These are phyloP conservation scores for Bretschneidera sinensis DNA, from an alignment of 345 rosid species.

Conservation along the genomic window DNA sequence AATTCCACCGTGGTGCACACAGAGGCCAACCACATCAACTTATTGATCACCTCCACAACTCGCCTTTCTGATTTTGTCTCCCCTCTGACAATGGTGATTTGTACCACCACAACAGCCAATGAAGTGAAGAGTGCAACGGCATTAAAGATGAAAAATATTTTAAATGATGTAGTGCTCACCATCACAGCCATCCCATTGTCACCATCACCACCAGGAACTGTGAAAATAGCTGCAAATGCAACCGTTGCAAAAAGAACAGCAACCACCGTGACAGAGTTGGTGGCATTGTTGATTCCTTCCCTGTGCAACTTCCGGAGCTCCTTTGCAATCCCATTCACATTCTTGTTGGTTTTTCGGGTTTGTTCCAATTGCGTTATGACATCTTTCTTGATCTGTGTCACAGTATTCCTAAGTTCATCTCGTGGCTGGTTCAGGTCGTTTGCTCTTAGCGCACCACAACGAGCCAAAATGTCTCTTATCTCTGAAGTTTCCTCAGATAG, in stretches of 20 bases:
- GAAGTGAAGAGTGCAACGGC: constrained; percentile 83
- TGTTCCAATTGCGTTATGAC: constrained; percentile 87
- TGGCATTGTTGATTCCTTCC: constrained; percentile 78
- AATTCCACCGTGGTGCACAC: constrained; percentile 80
- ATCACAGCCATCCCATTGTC: constrained; percentile 55
- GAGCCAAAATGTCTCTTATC: constrained; percentile 51
- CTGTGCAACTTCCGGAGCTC: constrained; percentile 78
- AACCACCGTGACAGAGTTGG: constrained; percentile 83
- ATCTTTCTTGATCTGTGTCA: constrained; percentile 72
- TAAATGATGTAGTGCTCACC: constrained; percentile 42
- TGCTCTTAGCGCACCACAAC: constrained; percentile 69
- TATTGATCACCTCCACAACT: constrained; percentile 81
- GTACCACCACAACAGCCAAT: constrained; percentile 85
- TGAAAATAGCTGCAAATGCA: constrained; percentile 83
- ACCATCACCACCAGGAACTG: constrained; percentile 75
- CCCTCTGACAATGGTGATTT: constrained; percentile 83
- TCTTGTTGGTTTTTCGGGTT: constrained; percentile 75
- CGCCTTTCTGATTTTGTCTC: constrained; percentile 73
- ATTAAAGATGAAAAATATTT: constrained; percentile 68
- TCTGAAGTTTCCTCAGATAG: constrained; percentile 64
- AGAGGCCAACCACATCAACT: constrained; percentile 95
- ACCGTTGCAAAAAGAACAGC: constrained; percentile 93
- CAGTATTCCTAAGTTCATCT: constrained; percentile 74
- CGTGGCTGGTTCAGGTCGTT: constrained; percentile 72
- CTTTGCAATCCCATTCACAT: constrained; percentile 70